phyloP scores from a whole-genome alignment of 352 stramenopile genomes.

The Chrysophaeum taylorii region DNA sequence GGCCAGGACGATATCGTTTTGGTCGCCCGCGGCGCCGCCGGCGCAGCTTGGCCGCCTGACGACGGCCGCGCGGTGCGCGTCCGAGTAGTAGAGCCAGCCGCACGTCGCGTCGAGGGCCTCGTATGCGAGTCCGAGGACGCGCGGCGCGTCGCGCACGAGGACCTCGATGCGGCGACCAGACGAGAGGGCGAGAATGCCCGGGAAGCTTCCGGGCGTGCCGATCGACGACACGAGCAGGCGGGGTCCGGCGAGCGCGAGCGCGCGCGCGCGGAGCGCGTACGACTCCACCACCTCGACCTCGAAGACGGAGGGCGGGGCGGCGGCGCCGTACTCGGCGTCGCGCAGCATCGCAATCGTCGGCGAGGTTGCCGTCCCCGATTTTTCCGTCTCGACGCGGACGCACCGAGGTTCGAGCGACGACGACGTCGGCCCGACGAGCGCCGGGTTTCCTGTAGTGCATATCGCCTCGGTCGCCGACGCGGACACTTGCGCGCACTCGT shows the following conservation, averaged over 20 bases:
- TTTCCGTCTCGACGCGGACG: background rate
- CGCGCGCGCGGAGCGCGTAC: background rate
- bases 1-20: background rate
- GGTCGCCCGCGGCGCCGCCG: background rate
- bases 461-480: background rate
- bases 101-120: background rate
- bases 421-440: background rate
- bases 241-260: background rate
- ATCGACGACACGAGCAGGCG: background rate
- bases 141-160: background rate
- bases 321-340: background rate
- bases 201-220: background rate
- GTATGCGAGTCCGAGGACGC: background rate
- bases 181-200: background rate
- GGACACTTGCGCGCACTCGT: background rate
- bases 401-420: background rate
- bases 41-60: background rate
- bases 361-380: background rate
- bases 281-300: background rate
- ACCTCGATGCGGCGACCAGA: no score
- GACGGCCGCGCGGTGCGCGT: background rate
- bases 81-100: slow-evolving; percentile 3
- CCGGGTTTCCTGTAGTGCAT: background rate
- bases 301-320: background rate
- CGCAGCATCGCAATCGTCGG: background rate